Evolutionary conservation across 345 rosid species (phyloP), one percentile per base, ranked within the genome.

Genomic region (Eucalyptus cloeziana): DNA sequence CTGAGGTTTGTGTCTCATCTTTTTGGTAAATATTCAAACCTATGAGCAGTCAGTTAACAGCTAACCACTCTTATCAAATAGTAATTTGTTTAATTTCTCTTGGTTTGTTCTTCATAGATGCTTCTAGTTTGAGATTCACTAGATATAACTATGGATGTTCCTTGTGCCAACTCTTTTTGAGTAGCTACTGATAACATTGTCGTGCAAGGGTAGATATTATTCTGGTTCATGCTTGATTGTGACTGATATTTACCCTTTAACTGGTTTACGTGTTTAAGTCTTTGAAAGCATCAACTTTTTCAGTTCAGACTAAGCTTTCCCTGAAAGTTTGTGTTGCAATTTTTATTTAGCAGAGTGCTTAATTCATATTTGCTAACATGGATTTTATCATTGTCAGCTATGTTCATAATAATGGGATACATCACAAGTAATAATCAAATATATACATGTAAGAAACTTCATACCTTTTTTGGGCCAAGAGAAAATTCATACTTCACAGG

Each of bases 1-100:
- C 93, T 86, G 92, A 90, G 95, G 98, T 97, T 93, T 62, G 92
- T 80, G 91, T 47, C 47, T 50, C 69, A 88, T 90, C 62, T 86
- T 80, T 86, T 60, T 52, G 52, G 50, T 69, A 25, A 14, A 76
- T 87, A 49, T 13, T 37, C 8, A 16, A 64, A 64, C 76, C 37
- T n/a, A n/a, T 7, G 16, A 37, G 85, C 47, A 76, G 3, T 21
- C 85, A 71, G 25, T 33, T 71, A 33, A 69, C 9, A 69, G 79
- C 79, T 4, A 31, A 69, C 37, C 76, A 64, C 76, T 88, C 37
- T 58, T 69, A 69, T 69, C 81, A 71, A 71, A 11, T 71, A 71
- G 13, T 71, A 37, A 71, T 37, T 37, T 33, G 43, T 71, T 37
- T 71, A 71, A 37, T 37, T 71, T 37, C 64, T 21, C 40, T 24